These are phyloP conservation scores for Cynara cardunculus DNA, from an alignment of 129 eudicot species.

Conservation along the genomic window DNA sequence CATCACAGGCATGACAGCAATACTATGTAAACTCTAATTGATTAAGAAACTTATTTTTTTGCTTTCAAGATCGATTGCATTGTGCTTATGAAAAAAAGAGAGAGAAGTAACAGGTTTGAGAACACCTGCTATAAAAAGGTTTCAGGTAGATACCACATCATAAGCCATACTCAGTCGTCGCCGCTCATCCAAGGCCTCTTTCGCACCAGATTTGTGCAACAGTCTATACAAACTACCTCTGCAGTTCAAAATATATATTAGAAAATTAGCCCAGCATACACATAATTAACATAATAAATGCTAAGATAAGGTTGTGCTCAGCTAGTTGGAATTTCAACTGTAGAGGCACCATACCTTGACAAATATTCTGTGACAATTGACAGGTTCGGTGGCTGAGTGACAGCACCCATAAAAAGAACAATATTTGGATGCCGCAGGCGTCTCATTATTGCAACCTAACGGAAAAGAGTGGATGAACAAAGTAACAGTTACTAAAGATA, in stretches of 20 bases:
- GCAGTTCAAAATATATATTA: constrained; percentile 26
- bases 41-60: background rate
- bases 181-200: constrained; percentile 66
- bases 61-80: background rate
- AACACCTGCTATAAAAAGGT: background rate
- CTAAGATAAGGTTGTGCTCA: background rate
- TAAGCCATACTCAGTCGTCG: constrained; percentile 82
- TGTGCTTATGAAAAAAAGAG: background rate
- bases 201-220: constrained; percentile 66
- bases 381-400: constrained; percentile 80
- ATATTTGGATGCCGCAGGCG: constrained; percentile 83
- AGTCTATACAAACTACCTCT: constrained; percentile 85
- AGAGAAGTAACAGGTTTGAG: constrained; percentile 6
- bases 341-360: constrained; percentile 48
- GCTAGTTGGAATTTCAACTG: background rate
- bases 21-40: background rate
- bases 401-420: constrained; percentile 90
- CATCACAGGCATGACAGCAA: background rate
- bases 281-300: background rate
- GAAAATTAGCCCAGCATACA: background rate
- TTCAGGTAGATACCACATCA: constrained; percentile 60
- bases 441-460: constrained; percentile 81
- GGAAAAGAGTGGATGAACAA: constrained; percentile 13
- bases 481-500: constrained; percentile 12
- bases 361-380: constrained; percentile 85